Conservation (phyloP, 768 basidiomycete genomes). For the Austroboletus eburneus region DNA sequence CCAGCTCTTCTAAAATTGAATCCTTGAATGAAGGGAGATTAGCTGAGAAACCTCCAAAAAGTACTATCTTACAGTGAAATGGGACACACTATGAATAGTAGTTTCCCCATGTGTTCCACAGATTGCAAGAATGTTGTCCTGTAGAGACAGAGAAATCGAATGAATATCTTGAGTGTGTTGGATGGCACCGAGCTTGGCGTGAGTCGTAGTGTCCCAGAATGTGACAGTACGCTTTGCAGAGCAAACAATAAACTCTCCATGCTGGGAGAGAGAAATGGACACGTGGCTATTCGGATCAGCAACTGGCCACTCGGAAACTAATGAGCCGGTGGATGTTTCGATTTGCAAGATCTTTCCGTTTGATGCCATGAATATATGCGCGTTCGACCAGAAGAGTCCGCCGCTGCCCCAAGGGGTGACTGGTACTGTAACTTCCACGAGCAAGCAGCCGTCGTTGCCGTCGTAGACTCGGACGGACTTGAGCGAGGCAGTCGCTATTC, state of each 20-base stretch:
- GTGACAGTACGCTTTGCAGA: background rate
- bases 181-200: background rate
- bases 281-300: background rate
- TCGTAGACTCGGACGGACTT: background rate
- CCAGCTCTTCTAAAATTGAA: background rate
- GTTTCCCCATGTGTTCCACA: background rate
- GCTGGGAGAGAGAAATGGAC: conserved; percentile 1
- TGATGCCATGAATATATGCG: conserved; percentile 1
- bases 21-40: background rate
- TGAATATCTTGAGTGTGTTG: background rate
- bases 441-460: background rate
- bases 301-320: background rate
- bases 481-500: background rate
- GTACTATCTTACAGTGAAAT: background rate
- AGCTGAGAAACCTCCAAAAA: background rate
- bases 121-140: background rate
- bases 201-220: conserved; percentile 1
- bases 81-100: background rate
- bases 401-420: background rate
- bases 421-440: background rate
- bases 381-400: conserved; percentile 4
- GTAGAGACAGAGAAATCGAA: background rate
- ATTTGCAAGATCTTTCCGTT: background rate
- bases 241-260: conserved; percentile 2
- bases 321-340: background rate